Evolutionary conservation across 129 eudicot genomes (phyloP).

Genomic region (Mikania micrantha): DNA sequence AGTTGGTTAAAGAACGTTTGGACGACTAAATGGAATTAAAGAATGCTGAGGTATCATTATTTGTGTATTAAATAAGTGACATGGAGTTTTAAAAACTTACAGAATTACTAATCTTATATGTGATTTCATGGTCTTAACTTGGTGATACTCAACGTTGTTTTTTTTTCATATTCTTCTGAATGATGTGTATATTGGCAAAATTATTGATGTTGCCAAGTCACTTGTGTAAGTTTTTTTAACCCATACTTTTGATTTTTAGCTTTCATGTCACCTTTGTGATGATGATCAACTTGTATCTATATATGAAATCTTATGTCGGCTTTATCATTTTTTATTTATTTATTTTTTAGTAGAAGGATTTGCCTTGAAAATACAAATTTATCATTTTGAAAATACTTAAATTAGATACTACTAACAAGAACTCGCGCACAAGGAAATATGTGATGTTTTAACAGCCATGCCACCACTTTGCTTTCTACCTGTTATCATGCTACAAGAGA

Average conservation of each 20-base stretch:
- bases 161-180: slow-evolving; percentile 68
- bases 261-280: slow-evolving; percentile 4
- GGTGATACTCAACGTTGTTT: slow-evolving; percentile 10
- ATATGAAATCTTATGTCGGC: not conserved
- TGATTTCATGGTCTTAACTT: slow-evolving; percentile 2
- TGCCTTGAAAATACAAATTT: too few species aligned
- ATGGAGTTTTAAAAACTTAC: not conserved
- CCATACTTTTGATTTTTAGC: not conserved
- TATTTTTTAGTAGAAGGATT: too few species aligned
- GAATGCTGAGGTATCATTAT: slow-evolving; percentile 59
- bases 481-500: not conserved
- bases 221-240: slow-evolving; percentile 40
- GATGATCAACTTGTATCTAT: not conserved
- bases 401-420: not conserved
- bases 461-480: slow-evolving; percentile 3
- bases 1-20: slow-evolving; percentile 53
- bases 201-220: slow-evolving; percentile 64
- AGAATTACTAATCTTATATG: not conserved
- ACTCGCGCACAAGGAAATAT: not conserved
- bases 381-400: not conserved
- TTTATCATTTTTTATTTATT: too few species aligned
- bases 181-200: slow-evolving; percentile 72
- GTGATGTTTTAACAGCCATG: not conserved
- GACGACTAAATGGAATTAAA: slow-evolving; percentile 62
- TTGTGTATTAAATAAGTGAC: not conserved